phyloP scores from a whole-genome alignment of 2,329 filamentous ascomycete genomes.

The Cladosporium sp. region DNA sequence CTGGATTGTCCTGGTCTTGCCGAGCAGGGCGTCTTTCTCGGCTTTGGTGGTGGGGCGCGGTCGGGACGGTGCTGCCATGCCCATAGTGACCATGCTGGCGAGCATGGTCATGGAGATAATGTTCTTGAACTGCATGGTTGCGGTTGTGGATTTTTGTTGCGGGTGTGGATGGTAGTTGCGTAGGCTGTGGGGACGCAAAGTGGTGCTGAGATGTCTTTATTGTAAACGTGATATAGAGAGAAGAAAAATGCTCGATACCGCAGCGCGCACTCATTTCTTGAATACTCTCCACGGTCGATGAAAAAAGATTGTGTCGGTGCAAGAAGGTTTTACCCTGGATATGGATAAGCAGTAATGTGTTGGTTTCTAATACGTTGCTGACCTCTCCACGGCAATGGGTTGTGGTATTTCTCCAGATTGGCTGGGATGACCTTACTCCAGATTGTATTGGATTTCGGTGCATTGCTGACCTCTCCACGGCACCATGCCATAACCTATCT shows the following conservation, averaged over 20 bases:
- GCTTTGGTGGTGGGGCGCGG: background rate
- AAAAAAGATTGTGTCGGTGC: background rate
- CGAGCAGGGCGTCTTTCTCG: background rate
- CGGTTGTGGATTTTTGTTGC: background rate
- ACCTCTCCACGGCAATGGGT: background rate
- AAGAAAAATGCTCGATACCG: background rate
- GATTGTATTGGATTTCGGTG: background rate
- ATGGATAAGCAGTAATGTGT: background rate
- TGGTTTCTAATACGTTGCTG: background rate
- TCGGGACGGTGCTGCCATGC: background rate
- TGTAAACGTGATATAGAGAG: background rate
- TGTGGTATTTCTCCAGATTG: background rate
- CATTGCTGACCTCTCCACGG: constrained; percentile 1
- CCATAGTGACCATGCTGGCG: background rate
- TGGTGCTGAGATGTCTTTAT: background rate
- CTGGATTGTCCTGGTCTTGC: background rate
- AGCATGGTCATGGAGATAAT: background rate
- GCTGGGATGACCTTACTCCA: background rate
- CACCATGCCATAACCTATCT: background rate
- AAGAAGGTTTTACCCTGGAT: background rate
- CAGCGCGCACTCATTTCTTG: background rate
- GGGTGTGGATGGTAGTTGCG: background rate
- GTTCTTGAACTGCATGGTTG: background rate
- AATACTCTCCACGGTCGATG: background rate
- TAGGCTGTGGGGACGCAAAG: background rate